These are phyloP conservation scores for Aspergillus pseudonomiae DNA, from an alignment of 2,329 filamentous ascomycete species.

Conservation along the genomic window DNA sequence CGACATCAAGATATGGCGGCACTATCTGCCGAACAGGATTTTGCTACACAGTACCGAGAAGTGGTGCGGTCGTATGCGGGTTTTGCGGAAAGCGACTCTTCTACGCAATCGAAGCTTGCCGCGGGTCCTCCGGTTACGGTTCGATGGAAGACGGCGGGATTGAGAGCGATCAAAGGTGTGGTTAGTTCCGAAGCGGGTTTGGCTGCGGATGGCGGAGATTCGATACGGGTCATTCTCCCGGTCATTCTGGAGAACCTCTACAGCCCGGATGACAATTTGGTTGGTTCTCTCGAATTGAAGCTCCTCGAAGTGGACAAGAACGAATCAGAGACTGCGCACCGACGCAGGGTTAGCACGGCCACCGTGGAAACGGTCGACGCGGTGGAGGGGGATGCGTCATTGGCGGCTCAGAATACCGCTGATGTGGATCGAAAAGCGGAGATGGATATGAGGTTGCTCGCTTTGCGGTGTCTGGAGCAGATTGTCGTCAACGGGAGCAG, in stretches of 20 bases:
- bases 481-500: conserved; percentile 80
- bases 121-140: conserved; percentile 74
- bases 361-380: conserved; percentile 75
- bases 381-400: conserved; percentile 65
- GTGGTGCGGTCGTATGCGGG: conserved; percentile 78
- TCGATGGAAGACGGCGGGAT: conserved; percentile 73
- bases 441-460: conserved; percentile 81
- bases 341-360: conserved; percentile 75
- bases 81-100: conserved; percentile 69
- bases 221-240: conserved; percentile 78
- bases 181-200: conserved; percentile 80
- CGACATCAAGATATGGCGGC: conserved; percentile 83
- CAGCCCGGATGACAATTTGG: conserved; percentile 62
- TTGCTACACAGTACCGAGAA: conserved; percentile 78
- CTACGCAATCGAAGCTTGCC: conserved; percentile 50
- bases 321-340: conserved; percentile 65
- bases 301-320: conserved; percentile 69
- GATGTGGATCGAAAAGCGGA: conserved; percentile 90
- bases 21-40: conserved; percentile 82
- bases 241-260: conserved; percentile 86
- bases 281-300: conserved; percentile 69
- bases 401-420: conserved; percentile 74
- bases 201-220: conserved; percentile 72
- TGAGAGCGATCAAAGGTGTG: conserved; percentile 79
- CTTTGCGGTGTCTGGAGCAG: conserved; percentile 81